Conservation (phyloP, 192 early-diverging fungal species). For the Chytriomyces sp. region DNA sequence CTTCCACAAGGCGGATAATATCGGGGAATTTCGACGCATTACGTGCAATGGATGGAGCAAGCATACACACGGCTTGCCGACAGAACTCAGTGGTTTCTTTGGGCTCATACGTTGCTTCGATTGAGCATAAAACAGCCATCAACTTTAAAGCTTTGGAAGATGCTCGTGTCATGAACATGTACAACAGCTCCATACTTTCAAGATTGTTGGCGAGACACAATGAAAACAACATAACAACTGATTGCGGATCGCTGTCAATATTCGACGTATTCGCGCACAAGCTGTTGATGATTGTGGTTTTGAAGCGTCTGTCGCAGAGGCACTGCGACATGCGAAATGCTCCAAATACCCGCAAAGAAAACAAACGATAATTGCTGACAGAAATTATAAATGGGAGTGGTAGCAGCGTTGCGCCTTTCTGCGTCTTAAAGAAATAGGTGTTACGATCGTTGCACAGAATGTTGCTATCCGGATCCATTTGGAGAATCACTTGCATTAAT, state of each 20-base stretch:
- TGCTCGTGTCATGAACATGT: background rate
- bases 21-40: constrained; percentile 1
- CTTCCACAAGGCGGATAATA: background rate
- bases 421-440: constrained; percentile 1
- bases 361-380: background rate
- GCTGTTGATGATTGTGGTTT: background rate
- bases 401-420: constrained; percentile 1
- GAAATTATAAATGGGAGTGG: constrained; percentile 2
- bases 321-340: background rate
- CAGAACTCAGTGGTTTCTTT: background rate
- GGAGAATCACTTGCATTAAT: background rate
- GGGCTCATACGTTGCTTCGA: background rate
- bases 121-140: background rate
- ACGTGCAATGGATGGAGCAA: constrained; percentile 7
- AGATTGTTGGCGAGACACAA: background rate
- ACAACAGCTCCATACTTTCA: constrained; percentile 12
- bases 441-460: background rate
- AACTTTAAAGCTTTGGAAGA: constrained; percentile 6
- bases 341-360: background rate
- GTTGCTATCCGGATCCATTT: background rate
- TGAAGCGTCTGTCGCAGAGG: background rate
- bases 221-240: constrained; percentile 3
- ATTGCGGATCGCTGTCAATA: background rate
- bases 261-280: background rate
- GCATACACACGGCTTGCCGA: background rate